Percentiles rank a stretch among this genome's conserved stretches.
phyloP scores from a whole-genome alignment of 495 filamentous ascomycete species.

The Hyaloscypha hepaticicola region DNA sequence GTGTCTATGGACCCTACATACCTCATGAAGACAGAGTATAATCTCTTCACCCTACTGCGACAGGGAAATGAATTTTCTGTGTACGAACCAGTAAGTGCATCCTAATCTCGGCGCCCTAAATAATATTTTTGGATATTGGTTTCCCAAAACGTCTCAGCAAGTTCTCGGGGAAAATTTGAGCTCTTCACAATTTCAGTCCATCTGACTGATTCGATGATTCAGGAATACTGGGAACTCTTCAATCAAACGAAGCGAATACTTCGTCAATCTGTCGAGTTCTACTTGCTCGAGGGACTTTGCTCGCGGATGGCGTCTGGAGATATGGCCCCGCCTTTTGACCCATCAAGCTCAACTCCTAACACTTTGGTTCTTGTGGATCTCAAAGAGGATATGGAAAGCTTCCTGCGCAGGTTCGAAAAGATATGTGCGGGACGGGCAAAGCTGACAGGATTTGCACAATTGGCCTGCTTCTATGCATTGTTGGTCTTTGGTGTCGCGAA shows the following conservation, averaged over 20 bases:
- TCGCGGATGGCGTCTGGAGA: slow-evolving; percentile 21
- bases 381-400: slow-evolving; percentile 18
- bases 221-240: slow-evolving; percentile 25
- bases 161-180: not conserved
- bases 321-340: slow-evolving; percentile 20
- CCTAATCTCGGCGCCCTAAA: no score
- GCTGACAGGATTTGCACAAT: slow-evolving; percentile 17
- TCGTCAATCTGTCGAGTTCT: slow-evolving; percentile 25
- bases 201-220: not conserved
- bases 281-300: slow-evolving; percentile 26
- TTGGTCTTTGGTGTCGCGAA: slow-evolving; percentile 22
- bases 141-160: no score
- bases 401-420: slow-evolving; percentile 19
- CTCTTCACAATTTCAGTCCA: not conserved
- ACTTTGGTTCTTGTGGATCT: slow-evolving; percentile 24
- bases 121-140: no score
- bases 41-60: slow-evolving; percentile 19
- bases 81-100: slow-evolving; percentile 10
- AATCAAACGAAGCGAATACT: slow-evolving; percentile 16
- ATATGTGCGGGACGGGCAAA: slow-evolving; percentile 21
- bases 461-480: slow-evolving; percentile 24
- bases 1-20: slow-evolving; percentile 23
- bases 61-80: slow-evolving; percentile 20
- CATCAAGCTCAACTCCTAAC: slow-evolving; percentile 15
- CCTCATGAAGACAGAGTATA: slow-evolving; percentile 21